These are phyloP conservation scores for Dryas integrifolia DNA, from an alignment of 331 rosid genomes.

Conservation along the genomic window DNA sequence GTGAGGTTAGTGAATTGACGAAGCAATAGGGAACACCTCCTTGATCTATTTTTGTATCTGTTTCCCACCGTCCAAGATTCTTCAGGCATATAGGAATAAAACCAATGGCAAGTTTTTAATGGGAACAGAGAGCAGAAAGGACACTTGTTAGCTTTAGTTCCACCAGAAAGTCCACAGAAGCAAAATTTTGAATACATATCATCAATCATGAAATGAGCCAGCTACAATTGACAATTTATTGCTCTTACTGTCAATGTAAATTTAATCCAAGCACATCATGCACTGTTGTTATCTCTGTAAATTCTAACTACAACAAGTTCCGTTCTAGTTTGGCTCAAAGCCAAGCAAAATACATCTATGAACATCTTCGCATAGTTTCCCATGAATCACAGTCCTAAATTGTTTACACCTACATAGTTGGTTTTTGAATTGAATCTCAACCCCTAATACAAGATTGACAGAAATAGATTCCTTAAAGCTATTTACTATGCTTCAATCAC, in stretches of 20 bases:
- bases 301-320: not conserved
- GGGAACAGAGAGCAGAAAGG: slow-evolving; percentile 19
- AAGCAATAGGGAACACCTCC: slow-evolving; percentile 21
- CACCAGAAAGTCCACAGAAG: slow-evolving; percentile 22
- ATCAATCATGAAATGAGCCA: slow-evolving; percentile 17
- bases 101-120: slow-evolving; percentile 17
- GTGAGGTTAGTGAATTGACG: slow-evolving; percentile 64
- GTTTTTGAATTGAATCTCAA: not conserved
- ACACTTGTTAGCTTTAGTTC: slow-evolving; percentile 18
- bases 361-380: not conserved
- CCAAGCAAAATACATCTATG: not conserved
- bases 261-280: slow-evolving; percentile 1
- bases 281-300: slow-evolving; percentile 6
- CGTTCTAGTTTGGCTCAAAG: not conserved
- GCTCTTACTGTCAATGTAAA: slow-evolving; percentile 13
- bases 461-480: not conserved
- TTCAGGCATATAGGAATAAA: slow-evolving; percentile 23
- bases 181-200: slow-evolving; percentile 1
- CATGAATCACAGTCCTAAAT: not conserved
- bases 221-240: slow-evolving; percentile 10
- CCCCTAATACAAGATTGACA: not conserved
- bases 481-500: not conserved
- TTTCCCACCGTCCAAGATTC: slow-evolving; percentile 18
- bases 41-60: slow-evolving; percentile 10
- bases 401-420: not conserved